phyloP scores from a whole-genome alignment of 176 grass and related monocot genomes.

The Elaeis guineensis region DNA sequence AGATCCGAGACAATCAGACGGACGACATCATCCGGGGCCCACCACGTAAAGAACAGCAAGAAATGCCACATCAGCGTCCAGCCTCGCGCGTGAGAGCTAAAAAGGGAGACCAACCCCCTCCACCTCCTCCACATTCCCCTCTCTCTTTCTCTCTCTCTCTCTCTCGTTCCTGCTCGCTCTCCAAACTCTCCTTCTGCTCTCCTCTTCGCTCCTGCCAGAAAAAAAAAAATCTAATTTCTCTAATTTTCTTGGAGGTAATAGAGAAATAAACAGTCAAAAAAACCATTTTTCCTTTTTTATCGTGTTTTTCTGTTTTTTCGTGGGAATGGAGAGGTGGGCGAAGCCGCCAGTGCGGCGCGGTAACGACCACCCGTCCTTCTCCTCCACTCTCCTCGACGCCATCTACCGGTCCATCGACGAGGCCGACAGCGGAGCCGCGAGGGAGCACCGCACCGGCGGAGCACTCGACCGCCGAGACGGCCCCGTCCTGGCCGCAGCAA shows the following conservation, averaged over 20 bases:
- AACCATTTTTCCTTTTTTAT: too few relatives aligned
- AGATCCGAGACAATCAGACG: neutral
- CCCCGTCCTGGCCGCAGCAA: neutral
- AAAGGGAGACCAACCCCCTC: constrained; percentile 4
- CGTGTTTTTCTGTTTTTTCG: neutral
- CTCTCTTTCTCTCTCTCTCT: neutral
- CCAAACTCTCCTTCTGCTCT: too few relatives aligned
- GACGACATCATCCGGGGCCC: neutral
- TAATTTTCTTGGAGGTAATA: too few relatives aligned
- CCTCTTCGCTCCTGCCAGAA: neutral
- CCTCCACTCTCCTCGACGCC: constrained; percentile 81
- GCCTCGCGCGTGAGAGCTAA: constrained; percentile 9
- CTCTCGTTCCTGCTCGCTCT: neutral
- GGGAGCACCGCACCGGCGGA: neutral
- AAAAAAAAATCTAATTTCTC: too few relatives aligned
- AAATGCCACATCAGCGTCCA: constrained; percentile 17
- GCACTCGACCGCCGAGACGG: neutral
- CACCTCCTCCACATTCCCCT: neutral
- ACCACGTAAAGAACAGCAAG: neutral
- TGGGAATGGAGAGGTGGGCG: constrained; percentile 52
- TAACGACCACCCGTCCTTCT: constrained; percentile 81
- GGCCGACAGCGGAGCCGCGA: constrained; percentile 9
- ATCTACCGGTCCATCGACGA: constrained; percentile 97
- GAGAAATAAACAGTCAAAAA: too few relatives aligned
- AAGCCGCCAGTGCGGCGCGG: constrained; percentile 25